Conservation (phyloP, 176 grass and related monocot genomes). For the Avena atlantica region DNA sequence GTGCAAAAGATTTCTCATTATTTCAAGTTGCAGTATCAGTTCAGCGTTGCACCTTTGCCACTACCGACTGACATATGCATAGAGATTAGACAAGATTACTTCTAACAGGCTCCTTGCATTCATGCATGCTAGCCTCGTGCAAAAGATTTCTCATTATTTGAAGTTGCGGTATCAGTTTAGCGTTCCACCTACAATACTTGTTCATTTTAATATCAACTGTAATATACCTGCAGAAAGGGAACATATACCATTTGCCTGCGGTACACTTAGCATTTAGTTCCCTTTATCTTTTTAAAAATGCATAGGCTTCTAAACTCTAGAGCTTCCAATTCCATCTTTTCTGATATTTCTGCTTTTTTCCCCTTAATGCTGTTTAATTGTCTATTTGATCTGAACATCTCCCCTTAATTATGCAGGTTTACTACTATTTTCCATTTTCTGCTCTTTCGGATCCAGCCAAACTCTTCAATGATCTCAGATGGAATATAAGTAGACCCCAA, state of each 20-base stretch:
- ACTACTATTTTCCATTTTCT: constrained; percentile 95
- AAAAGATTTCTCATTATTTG: constrained; percentile 18
- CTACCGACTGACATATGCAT: no score
- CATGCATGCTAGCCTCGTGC: background rate
- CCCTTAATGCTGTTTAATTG: constrained; percentile 21
- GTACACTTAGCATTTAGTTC: constrained; percentile 7
- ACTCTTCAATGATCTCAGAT: constrained; percentile 96
- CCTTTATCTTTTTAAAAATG: background rate
- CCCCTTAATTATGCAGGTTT: constrained; percentile 61
- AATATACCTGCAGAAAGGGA: constrained; percentile 5
- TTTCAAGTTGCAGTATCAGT: constrained; percentile 31
- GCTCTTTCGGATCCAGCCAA: constrained; percentile 86
- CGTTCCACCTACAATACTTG: background rate
- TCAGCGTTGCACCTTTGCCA: background rate
- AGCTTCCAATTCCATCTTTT: background rate
- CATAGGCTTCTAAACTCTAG: constrained; percentile 12
- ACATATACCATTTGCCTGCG: background rate
- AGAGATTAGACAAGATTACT: no score
- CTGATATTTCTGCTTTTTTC: background rate
- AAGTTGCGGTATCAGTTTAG: constrained; percentile 24
- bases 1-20: constrained; percentile 12
- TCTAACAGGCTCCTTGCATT: background rate
- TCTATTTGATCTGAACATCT: constrained; percentile 11
- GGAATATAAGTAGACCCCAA: constrained; percentile 91
- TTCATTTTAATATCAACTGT: constrained; percentile 12